Base-by-base conservation (phyloP, 176 grass and related monocot species). In the Eleusine indica region DNA sequence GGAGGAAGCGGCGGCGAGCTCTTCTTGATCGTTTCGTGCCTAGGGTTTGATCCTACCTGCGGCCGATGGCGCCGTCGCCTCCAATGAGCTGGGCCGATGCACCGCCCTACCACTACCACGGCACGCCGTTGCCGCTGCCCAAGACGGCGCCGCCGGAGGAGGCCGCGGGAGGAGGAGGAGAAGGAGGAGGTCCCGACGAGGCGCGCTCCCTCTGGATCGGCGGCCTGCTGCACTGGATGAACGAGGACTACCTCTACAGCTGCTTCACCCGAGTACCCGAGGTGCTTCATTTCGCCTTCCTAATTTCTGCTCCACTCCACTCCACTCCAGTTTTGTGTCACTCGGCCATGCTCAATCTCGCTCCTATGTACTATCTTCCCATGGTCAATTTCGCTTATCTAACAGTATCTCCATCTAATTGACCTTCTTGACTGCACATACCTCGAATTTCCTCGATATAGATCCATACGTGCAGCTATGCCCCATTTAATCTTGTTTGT, bases 211-310 rank as follows among this genome's bases (percentile, higher is more conserved):
- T 89, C 51, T 69, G 76, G 76, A 85, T 89, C 63, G 32, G 87
- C 40, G 79, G 74, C 7, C 84, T 93, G 73, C 78, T 79, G 68
- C 42, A 47, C 48, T 93, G 91, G 91, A 90, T 87, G 77, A 56
- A 85, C 53, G 82, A 87, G 82, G 86, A 58, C 85, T 90, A 90
- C 83, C 84, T 90, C 57, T 70, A 65, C 39, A 28, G 16, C 88
- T 77, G 83, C 60, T 86, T 78, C 79, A 67, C 44, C 71, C 14
- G 40, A 54, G 58, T 77, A 19, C 68, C 67, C 38, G 83, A 90
- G 81, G 22, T 64, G 61, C 61, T 62, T 4, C 7, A 7, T 28
- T 62, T 25, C 9, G n/a, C 7, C n/a, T 29, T 30, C 25, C 61
- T 64, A 29, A 13, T 64, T 64, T 64, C 58, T 62, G 57, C 54